Evolutionary conservation across 2,329 filamentous ascomycete genomes (phyloP).

Genomic region (Rhinocladiella similis): DNA sequence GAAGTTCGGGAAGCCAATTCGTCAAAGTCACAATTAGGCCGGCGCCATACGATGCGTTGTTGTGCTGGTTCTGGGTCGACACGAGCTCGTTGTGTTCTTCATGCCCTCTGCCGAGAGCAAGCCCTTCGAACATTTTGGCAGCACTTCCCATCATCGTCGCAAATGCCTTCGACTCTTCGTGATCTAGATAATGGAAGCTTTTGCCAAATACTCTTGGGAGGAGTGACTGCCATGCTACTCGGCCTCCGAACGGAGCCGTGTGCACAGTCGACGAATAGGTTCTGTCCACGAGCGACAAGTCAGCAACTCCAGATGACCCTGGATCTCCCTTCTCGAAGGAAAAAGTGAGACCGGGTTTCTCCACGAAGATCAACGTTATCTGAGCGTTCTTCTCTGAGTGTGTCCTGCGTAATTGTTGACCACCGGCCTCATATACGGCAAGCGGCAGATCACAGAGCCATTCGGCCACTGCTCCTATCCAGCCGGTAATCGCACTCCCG

Average conservation of each 20-base stretch:
- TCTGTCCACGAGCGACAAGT: conserved; percentile 12
- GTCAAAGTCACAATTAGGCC: conserved; percentile 25
- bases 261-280: conserved; percentile 20
- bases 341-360: conserved; percentile 14
- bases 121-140: conserved; percentile 24
- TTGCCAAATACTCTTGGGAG: conserved; percentile 28
- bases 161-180: conserved; percentile 22
- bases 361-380: conserved; percentile 19
- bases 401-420: conserved; percentile 16
- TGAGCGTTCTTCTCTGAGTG: conserved; percentile 17
- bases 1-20: conserved; percentile 24
- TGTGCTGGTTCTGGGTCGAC: conserved; percentile 21
- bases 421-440: conserved; percentile 14
- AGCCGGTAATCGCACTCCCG: conserved; percentile 25
- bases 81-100: conserved; percentile 22
- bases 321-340: conserved; percentile 13
- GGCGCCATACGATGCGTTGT: conserved; percentile 21
- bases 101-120: conserved; percentile 21
- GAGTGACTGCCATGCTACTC: conserved; percentile 26
- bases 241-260: conserved; percentile 23
- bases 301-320: background rate
- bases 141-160: conserved; percentile 25
- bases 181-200: conserved; percentile 26
- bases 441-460: conserved; percentile 27
- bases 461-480: conserved; percentile 27